These are phyloP conservation scores for Candida maris DNA, from an alignment of 805 yeast species.

Conservation along the genomic window DNA sequence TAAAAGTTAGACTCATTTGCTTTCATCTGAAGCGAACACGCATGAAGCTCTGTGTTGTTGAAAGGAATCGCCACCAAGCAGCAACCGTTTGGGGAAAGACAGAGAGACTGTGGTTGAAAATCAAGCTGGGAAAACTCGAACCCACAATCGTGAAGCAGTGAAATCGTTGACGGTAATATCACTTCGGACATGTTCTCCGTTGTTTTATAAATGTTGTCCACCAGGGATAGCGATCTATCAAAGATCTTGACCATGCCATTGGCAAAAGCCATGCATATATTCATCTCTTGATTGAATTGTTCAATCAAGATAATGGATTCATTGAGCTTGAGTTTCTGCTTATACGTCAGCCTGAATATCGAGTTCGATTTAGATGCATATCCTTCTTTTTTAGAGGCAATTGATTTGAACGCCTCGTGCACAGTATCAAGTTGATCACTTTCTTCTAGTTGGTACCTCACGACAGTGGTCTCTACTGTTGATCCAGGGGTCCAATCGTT, in stretches of 20 bases:
- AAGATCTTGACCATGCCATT: slow-evolving; percentile 46
- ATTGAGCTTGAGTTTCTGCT: slow-evolving; percentile 23
- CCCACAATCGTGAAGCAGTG: slow-evolving; percentile 51
- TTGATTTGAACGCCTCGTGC: slow-evolving; percentile 24
- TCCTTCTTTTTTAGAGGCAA: slow-evolving; percentile 19
- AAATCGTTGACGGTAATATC: slow-evolving; percentile 32
- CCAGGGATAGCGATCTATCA: slow-evolving; percentile 33
- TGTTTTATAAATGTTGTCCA: slow-evolving; percentile 17
- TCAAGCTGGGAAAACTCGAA: slow-evolving; percentile 42
- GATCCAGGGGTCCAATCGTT: slow-evolving; percentile 13
- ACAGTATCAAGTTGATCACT: slow-evolving; percentile 9
- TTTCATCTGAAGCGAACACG: slow-evolving; percentile 21
- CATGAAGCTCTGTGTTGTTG: slow-evolving; percentile 18
- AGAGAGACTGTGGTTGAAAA: slow-evolving; percentile 32
- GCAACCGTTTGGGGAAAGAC: slow-evolving; percentile 50
- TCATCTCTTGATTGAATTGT: slow-evolving; percentile 37
- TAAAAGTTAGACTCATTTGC: slow-evolving; percentile 15
- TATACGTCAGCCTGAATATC: slow-evolving; percentile 13
- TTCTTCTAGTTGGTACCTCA: slow-evolving; percentile 26
- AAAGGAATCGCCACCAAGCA: slow-evolving; percentile 35
- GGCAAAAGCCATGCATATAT: slow-evolving; percentile 37
- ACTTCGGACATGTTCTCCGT: slow-evolving; percentile 5
- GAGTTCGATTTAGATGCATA: slow-evolving; percentile 7
- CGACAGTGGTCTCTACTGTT: slow-evolving; percentile 20
- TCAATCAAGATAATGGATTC: slow-evolving; percentile 28